These are phyloP conservation scores for Oleoguttula mirabilis DNA, from an alignment of 495 filamentous ascomycete genomes.

Conservation along the genomic window DNA sequence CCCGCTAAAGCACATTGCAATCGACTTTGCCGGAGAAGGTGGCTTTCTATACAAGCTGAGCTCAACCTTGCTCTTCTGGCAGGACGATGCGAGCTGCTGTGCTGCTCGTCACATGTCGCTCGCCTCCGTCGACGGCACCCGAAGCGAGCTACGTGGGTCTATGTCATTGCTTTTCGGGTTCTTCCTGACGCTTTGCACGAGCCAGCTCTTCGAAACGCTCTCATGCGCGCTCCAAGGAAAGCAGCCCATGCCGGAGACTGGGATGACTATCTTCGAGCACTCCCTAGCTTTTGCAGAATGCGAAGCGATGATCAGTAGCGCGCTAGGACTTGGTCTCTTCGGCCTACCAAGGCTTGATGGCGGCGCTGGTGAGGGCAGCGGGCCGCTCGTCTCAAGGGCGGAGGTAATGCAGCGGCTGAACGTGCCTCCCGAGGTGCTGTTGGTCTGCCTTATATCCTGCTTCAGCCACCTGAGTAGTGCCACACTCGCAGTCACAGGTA, in stretches of 20 bases:
- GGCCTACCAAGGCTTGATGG: slow-evolving; percentile 23
- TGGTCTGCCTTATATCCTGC: slow-evolving; percentile 75
- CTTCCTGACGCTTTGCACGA: slow-evolving; percentile 67
- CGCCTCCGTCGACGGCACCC: slow-evolving; percentile 27
- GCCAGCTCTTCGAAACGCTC: slow-evolving; percentile 79
- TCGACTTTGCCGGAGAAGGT: slow-evolving; percentile 63
- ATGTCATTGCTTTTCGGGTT: slow-evolving; percentile 78
- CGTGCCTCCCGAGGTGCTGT: slow-evolving; percentile 75
- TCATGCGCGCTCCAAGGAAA: slow-evolving; percentile 84
- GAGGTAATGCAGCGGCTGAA: slow-evolving; percentile 49
- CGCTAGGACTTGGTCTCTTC: slow-evolving; percentile 59
- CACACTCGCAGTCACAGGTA: slow-evolving; percentile 61
- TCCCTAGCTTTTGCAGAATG: slow-evolving; percentile 94
- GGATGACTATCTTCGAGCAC: slow-evolving; percentile 94
- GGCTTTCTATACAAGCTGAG: slow-evolving; percentile 57
- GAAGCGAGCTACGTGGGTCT: slow-evolving; percentile 49
- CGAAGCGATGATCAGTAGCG: slow-evolving; percentile 67
- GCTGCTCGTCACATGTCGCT: slow-evolving; percentile 53
- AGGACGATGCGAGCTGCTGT: slow-evolving; percentile 58
- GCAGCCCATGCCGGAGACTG: slow-evolving; percentile 65
- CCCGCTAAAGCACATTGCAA: slow-evolving; percentile 47
- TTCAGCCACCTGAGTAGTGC: slow-evolving; percentile 84
- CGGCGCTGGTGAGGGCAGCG: slow-evolving; percentile 15
- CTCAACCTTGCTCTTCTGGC: slow-evolving; percentile 55
- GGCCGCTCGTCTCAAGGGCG: slow-evolving; percentile 25